Base-by-base conservation (phyloP, 192 early-diverging fungal genomes). In the Podila minutissima region DNA sequence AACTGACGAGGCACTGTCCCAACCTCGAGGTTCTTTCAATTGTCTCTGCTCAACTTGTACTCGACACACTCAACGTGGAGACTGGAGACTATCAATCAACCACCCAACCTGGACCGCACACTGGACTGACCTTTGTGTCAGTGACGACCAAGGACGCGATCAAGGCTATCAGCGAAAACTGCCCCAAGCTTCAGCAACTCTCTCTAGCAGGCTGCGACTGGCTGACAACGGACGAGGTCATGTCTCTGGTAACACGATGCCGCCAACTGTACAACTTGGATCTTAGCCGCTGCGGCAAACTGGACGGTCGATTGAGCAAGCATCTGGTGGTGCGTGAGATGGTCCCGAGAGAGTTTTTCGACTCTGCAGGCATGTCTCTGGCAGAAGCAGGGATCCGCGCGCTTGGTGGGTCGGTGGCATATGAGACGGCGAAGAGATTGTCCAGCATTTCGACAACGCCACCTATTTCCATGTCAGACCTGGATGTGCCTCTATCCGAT, bases 21-120 rank as follows among this genome's bases (percentile, higher is more conserved):
- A 74, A 82, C 28, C 72, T 87, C 19, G 74, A 70, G 4, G 66
- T 59, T 15, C 72, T 87, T 7, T 76, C 83, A 55, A 35, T 88
- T 24, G 84, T 75, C 19, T 76, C 82, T 33, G 74, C 83, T 5
- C 41, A 51, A 15, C 32, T 86, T 33, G 66, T 71, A 15, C 57
- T 66, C 11, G 87, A 86, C 38, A 82, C 86, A 33, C 38, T 83
- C 9, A 75, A 83, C 33, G 59, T 72, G 46, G 85, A 86, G 53
- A 88, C 87, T 3, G 87, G 84, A 4, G 87, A 88, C 46, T 88
- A 88, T 55, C 24, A 82, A 17, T 86, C 85, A 3, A 83, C 83
- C 12, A 57, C 86, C 38, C 87, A 88, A 41, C 82, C 72, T 12
- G 73, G 73, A 6, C 66, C 73, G 4, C 65, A 66, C 1, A 37